Percentiles rank a stretch among this genome's conserved stretches.
These are phyloP conservation scores for Globisporangium cystogenes DNA, from an alignment of 352 stramenopile genomes.

Conservation along the genomic window DNA sequence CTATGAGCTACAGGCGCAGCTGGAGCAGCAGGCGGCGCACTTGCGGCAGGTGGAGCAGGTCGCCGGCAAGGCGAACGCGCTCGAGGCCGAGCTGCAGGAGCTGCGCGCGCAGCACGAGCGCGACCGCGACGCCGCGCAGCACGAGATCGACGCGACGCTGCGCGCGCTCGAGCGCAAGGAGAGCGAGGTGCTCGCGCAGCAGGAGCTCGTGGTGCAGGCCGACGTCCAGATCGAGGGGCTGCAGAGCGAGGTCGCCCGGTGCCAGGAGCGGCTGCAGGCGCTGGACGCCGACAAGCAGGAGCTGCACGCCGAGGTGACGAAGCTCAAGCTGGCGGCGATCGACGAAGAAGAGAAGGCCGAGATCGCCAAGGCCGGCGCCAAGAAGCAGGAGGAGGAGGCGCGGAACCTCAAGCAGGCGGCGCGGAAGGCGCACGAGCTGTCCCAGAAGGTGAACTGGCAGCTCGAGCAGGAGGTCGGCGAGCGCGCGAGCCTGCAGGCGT, in stretches of 20 bases:
- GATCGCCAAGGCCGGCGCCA: conserved; percentile 25
- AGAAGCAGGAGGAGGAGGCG: conserved; percentile 54
- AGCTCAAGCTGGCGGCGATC: conserved; percentile 25
- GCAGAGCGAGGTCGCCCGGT: conserved; percentile 13
- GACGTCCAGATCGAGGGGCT: conserved; percentile 22
- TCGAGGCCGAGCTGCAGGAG: conserved; percentile 35
- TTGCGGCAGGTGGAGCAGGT: conserved; percentile 45
- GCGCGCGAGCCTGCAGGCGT: conserved; percentile 33
- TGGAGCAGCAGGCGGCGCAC: conserved; percentile 45
- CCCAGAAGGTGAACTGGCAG: conserved; percentile 47
- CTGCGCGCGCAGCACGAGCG: conserved; percentile 3
- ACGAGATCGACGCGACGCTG: background rate
- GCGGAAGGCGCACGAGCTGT: conserved; percentile 52
- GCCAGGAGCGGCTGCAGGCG: conserved; percentile 13
- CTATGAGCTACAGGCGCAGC: conserved; percentile 62
- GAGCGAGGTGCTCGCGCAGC: conserved; percentile 15
- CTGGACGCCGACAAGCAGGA: conserved; percentile 31
- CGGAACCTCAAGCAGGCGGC: conserved; percentile 45
- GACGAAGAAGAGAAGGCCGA: conserved; percentile 51
- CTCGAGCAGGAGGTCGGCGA: conserved; percentile 49
- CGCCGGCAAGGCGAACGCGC: conserved; percentile 20
- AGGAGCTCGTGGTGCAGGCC: conserved; percentile 23
- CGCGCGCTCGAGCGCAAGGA: conserved; percentile 21
- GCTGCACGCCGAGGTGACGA: conserved; percentile 25
- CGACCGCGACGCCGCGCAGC: background rate